Base-by-base conservation (phyloP, 2,329 filamentous ascomycete genomes). In the Talaromyces verruculosus region DNA sequence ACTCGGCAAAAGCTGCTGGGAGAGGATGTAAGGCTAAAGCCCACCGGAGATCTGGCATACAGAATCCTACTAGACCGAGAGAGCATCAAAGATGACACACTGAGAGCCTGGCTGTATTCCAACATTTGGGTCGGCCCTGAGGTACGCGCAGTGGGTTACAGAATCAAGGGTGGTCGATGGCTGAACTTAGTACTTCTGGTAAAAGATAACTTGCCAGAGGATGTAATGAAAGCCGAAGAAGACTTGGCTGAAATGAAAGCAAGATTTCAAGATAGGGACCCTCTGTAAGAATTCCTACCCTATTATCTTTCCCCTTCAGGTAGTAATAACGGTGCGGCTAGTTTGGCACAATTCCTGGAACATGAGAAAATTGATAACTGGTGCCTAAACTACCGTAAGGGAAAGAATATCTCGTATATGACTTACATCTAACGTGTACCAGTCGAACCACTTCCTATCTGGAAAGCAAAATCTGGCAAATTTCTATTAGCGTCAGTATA, bases 101-200 rank as follows among this genome's bases (percentile, higher is more conserved):
- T 59, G 10, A 22, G 35, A 59, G 11, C 19, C 8, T 59, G 55
- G 55, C 17, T 59, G 11, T 10, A 19, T 6, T 22, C 19, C 19
- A 35, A 59, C 25, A 25, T 59, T n/a, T 59, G 55, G 55, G 28
- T 39, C 2, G 55, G 33, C 10, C 55, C 55, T 59, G 55, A 30
- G 19, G 28, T 30, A 22, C 55, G 19, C 41, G 41, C 41, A 6
- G 41, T 22, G n/a, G 41, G 41, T 22, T 22, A 45, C 8, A 10
- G n/a, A 22, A 45, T 45, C 41, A 45, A 45, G n/a, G 41, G 41
- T 4, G 41, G 41, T 45, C 41, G 41, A 45, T 45, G 41, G 41
- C 22, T 45, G 41, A 22, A 45, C 3, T 4, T 45, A 45, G 41
- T 45, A 19, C 41, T 45, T 45, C 41, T 45, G 41, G 41, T 45